Conservation (phyloP, 1,284 basidiomycete genomes). For the Trichosporon sp. region DNA sequence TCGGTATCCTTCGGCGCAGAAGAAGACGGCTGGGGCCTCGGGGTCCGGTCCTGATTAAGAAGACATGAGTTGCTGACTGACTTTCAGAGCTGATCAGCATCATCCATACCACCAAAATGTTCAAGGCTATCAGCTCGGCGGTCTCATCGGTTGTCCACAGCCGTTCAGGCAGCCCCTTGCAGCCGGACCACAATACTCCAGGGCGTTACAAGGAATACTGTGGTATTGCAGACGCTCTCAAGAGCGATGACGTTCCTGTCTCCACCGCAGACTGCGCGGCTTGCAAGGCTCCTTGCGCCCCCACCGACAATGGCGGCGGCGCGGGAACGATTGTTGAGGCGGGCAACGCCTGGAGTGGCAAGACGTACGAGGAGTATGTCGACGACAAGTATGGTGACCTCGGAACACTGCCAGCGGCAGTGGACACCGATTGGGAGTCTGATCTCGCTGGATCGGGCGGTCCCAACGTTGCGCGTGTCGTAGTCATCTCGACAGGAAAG, state of each 20-base stretch:
- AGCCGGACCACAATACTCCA: conserved; percentile 15
- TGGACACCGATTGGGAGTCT: conserved; percentile 69
- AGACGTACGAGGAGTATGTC: conserved; percentile 32
- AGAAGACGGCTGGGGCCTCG: background rate
- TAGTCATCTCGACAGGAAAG: conserved; percentile 81
- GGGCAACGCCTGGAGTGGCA: conserved; percentile 31
- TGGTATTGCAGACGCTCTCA: conserved; percentile 43
- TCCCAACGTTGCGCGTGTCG: conserved; percentile 70
- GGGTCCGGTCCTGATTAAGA: background rate
- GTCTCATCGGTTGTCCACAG: conserved; percentile 23
- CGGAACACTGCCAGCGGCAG: conserved; percentile 62
- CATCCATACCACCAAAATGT: conserved; percentile 21
- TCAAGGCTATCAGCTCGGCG: conserved; percentile 35
- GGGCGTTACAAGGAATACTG: conserved; percentile 31
- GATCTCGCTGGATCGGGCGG: conserved; percentile 76
- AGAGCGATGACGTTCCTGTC: conserved; percentile 59
- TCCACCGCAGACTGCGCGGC: conserved; percentile 63
- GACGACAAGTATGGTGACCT: conserved; percentile 54
- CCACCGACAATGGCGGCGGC: conserved; percentile 55
- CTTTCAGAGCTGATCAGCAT: background rate
- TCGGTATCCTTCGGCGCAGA: background rate
- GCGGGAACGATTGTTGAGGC: conserved; percentile 21
- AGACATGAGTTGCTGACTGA: too few species aligned
- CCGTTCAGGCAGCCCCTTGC: background rate
- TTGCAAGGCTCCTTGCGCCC: conserved; percentile 65